These are phyloP conservation scores for Candida coquimbonensis DNA, from an alignment of 805 yeast species.

Conservation along the genomic window DNA sequence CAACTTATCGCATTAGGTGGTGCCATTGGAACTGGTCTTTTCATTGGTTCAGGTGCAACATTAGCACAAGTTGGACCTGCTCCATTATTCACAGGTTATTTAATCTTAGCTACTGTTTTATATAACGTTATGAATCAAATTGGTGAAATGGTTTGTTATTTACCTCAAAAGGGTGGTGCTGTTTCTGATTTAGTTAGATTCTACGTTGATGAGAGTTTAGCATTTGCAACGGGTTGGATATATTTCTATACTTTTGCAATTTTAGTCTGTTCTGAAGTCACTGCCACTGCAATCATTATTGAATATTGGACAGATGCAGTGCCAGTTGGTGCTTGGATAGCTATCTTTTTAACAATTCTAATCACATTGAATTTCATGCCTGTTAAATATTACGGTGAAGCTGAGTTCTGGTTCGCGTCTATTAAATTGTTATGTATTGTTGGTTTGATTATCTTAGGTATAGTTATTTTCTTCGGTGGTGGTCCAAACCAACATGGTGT, in stretches of 20 bases:
- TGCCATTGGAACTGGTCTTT: constrained; percentile 77
- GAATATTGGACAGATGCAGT: constrained; percentile 54
- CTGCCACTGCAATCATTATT: constrained; percentile 48
- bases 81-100: constrained; percentile 51
- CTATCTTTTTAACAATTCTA: constrained; percentile 44
- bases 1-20: constrained; percentile 84
- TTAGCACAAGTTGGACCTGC: constrained; percentile 67
- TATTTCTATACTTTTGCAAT: constrained; percentile 23
- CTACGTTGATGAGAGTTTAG: constrained; percentile 32
- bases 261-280: constrained; percentile 37
- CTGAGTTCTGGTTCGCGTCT: constrained; percentile 52
- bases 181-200: constrained; percentile 51
- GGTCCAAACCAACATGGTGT: constrained; percentile 47
- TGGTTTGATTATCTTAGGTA: constrained; percentile 51
- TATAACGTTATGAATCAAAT: constrained; percentile 58
- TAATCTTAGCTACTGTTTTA: constrained; percentile 55
- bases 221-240: constrained; percentile 25
- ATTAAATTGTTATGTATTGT: constrained; percentile 58
- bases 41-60: constrained; percentile 66
- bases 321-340: constrained; percentile 55
- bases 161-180: constrained; percentile 59
- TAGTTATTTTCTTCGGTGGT: constrained; percentile 59
- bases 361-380: constrained; percentile 46
- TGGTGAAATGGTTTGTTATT: constrained; percentile 61
- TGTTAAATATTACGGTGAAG: constrained; percentile 53